These are phyloP conservation scores for Salvia rosmarinus DNA, from an alignment of 257 asterid species.

Conservation along the genomic window DNA sequence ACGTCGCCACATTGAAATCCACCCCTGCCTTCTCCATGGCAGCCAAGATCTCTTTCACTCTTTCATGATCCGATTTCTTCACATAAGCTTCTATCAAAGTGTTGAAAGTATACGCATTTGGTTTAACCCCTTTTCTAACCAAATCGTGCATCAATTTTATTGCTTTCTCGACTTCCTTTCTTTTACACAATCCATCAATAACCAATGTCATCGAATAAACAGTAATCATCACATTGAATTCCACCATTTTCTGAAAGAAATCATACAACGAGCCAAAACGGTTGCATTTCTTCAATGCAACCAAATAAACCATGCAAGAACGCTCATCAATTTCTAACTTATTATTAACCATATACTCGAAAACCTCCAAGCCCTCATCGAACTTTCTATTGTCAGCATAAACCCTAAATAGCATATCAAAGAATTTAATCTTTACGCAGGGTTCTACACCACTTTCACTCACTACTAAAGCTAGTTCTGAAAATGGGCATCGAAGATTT, in stretches of 20 bases:
- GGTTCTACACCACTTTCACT: conserved; percentile 36
- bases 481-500: conserved; percentile 42
- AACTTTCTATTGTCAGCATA: conserved; percentile 47
- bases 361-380: conserved; percentile 50
- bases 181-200: conserved; percentile 64
- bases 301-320: conserved; percentile 78
- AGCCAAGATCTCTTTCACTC: conserved; percentile 50
- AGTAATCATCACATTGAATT: conserved; percentile 59
- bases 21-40: conserved; percentile 68
- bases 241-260: conserved; percentile 72
- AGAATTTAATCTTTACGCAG: conserved; percentile 31
- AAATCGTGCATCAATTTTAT: conserved; percentile 56
- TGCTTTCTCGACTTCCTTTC: conserved; percentile 56
- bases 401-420: conserved; percentile 62
- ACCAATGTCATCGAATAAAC: conserved; percentile 79
- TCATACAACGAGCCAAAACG: conserved; percentile 46
- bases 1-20: conserved; percentile 61
- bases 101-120: conserved; percentile 68
- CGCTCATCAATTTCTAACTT: conserved; percentile 69
- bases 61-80: conserved; percentile 49
- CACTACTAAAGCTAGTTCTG: conserved; percentile 50
- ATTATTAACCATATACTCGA: conserved; percentile 50
- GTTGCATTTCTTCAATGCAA: conserved; percentile 60
- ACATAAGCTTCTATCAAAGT: conserved; percentile 67
- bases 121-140: conserved; percentile 61